Evolutionary conservation across 805 yeast species (phyloP).

Genomic region (Kazachstania taianensis): DNA sequence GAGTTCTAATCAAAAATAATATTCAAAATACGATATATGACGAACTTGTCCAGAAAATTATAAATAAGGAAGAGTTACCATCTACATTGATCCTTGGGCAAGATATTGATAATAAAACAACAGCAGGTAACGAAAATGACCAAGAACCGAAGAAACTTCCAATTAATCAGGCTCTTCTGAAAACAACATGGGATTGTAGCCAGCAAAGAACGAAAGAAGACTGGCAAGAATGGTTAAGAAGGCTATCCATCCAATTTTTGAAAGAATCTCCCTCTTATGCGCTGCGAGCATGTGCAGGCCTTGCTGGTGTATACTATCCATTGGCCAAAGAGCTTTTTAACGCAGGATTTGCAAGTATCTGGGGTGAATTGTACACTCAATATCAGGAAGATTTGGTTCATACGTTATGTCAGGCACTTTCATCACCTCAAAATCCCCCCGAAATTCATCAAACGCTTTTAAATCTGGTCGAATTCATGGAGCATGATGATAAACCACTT

Average conservation of each 20-base stretch:
- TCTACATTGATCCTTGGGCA: constrained; percentile 49
- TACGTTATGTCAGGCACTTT: constrained; percentile 72
- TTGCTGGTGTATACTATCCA: constrained; percentile 77
- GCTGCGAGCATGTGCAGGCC: constrained; percentile 76
- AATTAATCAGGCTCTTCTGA: constrained; percentile 48
- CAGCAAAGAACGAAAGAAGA: constrained; percentile 84
- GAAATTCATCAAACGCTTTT: constrained; percentile 83
- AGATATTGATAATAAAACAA: constrained; percentile 22
- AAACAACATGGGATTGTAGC: constrained; percentile 85
- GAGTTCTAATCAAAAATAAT: constrained; percentile 46
- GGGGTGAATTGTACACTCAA: constrained; percentile 82
- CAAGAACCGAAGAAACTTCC: constrained; percentile 58
- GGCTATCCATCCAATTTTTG: constrained; percentile 69
- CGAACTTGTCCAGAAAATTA: constrained; percentile 58
- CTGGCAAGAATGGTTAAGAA: constrained; percentile 92
- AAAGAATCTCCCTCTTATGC: constrained; percentile 92
- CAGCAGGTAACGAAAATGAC: constrained; percentile 23
- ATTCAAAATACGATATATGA: constrained; percentile 64
- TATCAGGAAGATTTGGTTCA: constrained; percentile 84
- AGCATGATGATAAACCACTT: constrained; percentile 87
- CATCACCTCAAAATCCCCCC: constrained; percentile 85
- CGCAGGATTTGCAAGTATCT: constrained; percentile 84
- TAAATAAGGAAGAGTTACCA: constrained; percentile 78
- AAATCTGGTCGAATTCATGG: constrained; percentile 89
- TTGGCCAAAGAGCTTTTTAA: constrained; percentile 83